These are phyloP conservation scores for Cicer chorassanicum DNA, from an alignment of 306 rosid genomes.

Conservation along the genomic window DNA sequence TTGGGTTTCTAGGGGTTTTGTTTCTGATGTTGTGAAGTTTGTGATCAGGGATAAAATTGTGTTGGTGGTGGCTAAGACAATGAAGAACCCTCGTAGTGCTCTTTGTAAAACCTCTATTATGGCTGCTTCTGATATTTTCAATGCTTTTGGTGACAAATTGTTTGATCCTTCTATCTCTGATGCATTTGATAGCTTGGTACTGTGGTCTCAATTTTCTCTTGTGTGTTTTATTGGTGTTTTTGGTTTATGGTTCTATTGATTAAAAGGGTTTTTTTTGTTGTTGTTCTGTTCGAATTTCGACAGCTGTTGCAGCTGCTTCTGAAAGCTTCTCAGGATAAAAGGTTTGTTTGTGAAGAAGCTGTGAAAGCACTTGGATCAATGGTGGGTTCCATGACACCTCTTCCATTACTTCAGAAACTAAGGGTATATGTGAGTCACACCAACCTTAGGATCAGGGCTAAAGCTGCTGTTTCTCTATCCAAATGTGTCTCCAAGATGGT, in stretches of 20 bases:
- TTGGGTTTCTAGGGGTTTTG: slow-evolving; percentile 36
- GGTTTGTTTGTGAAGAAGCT: slow-evolving; percentile 95
- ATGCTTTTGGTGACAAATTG: slow-evolving; percentile 72
- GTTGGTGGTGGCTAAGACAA: slow-evolving; percentile 72
- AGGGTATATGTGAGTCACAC: slow-evolving; percentile 61
- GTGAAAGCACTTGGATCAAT: slow-evolving; percentile 67
- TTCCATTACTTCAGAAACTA: slow-evolving; percentile 71
- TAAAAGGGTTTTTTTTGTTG: slow-evolving; percentile 9
- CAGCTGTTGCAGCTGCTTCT: slow-evolving; percentile 81
- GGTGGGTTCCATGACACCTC: slow-evolving; percentile 75
- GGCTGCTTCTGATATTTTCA: slow-evolving; percentile 85
- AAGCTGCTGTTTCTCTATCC: slow-evolving; percentile 72
- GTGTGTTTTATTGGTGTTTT: background rate
- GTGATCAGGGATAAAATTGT: slow-evolving; percentile 64
- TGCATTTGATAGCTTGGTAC: slow-evolving; percentile 80
- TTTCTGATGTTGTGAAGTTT: slow-evolving; percentile 11
- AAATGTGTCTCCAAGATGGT: slow-evolving; percentile 88
- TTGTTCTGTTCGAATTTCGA: slow-evolving; percentile 39
- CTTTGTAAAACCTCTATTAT: slow-evolving; percentile 90
- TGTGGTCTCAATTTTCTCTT: slow-evolving; percentile 19
- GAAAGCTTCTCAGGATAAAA: slow-evolving; percentile 90
- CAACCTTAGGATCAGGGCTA: slow-evolving; percentile 84
- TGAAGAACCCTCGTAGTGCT: slow-evolving; percentile 97
- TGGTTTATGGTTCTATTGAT: background rate
- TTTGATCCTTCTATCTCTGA: slow-evolving; percentile 61